Conservation (phyloP, 208 protist species). For the Leishmania tropica region DNA sequence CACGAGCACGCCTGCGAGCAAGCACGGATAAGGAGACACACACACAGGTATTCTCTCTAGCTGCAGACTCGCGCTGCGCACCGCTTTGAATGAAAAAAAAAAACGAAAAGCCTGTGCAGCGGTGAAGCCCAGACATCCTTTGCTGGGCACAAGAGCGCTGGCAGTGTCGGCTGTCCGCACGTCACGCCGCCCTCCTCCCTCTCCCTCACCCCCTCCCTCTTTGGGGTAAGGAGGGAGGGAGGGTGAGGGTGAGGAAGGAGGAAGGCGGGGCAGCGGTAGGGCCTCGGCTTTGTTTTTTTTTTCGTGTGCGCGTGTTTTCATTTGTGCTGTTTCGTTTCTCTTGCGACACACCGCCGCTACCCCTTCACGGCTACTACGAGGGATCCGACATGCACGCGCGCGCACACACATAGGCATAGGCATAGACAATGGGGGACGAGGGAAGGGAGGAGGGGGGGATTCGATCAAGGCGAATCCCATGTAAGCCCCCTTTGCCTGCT, state of each 20-base stretch:
- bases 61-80: neutral
- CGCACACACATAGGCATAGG: no score
- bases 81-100: neutral
- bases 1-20: neutral
- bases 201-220: neutral
- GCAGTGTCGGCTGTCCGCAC: neutral
- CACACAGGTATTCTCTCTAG: neutral
- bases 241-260: neutral
- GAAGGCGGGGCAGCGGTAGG: neutral
- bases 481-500: no score
- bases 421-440: no score
- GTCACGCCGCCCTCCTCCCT: neutral
- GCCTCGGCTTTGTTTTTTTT: neutral
- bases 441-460: no score
- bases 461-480: no score
- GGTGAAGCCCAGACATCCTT: neutral
- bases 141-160: neutral
- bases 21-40: neutral
- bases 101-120: neutral
- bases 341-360: no score
- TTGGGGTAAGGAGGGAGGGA: neutral
- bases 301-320: neutral
- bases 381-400: no score
- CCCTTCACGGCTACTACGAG: no score
- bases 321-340: no score